Evolutionary conservation across 805 yeast genomes (phyloP).

Genomic region (Kluyveromyces nonfermentans): DNA sequence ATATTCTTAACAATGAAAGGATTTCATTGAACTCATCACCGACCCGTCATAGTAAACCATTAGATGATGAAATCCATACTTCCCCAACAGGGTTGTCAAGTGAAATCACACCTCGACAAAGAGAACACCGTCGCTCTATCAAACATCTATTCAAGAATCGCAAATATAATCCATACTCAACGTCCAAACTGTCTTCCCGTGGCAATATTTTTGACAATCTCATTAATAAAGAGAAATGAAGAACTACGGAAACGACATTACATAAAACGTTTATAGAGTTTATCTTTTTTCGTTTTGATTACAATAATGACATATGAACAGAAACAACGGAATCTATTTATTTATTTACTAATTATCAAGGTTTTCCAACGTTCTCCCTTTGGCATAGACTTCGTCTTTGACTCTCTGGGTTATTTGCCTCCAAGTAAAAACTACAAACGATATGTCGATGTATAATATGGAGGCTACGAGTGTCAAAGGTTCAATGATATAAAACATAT

Average conservation of each 20-base stretch:
- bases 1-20: too few species aligned
- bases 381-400: conserved; percentile 48
- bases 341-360: conserved; percentile 5
- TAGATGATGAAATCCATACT: background rate
- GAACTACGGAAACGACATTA: background rate
- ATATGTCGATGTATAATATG: background rate
- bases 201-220: background rate
- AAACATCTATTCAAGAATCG: background rate
- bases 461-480: conserved; percentile 3
- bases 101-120: background rate
- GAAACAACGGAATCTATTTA: background rate
- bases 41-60: background rate
- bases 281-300: background rate
- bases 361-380: conserved; percentile 47
- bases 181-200: background rate
- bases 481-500: conserved; percentile 3
- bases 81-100: background rate
- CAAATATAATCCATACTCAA: background rate
- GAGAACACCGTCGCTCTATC: background rate
- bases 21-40: background rate
- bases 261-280: background rate
- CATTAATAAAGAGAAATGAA: background rate
- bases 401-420: conserved; percentile 30
- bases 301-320: background rate
- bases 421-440: background rate